These are phyloP conservation scores for Trichosporon sp. DNA, from an alignment of 1,284 basidiomycete genomes.

Conservation along the genomic window DNA sequence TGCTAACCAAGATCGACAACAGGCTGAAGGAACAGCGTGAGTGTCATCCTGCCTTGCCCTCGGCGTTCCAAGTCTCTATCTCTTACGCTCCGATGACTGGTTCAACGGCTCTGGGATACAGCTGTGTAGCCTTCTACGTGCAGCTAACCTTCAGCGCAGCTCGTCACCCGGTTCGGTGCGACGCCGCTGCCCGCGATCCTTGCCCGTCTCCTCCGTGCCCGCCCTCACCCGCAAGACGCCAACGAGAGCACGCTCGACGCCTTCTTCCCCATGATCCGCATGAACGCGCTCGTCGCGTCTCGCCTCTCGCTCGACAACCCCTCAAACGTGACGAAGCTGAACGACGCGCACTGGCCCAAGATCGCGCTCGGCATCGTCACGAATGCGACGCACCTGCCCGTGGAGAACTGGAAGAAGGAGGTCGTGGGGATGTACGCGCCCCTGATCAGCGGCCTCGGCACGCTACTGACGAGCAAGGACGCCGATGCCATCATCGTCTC, in stretches of 20 bases:
- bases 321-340: neutral
- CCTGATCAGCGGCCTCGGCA: neutral
- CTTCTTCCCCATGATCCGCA: conserved; percentile 8
- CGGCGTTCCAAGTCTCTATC: too few species aligned
- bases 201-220: neutral
- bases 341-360: conserved; percentile 8
- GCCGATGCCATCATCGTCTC: neutral
- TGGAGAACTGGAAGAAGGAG: neutral
- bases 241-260: neutral
- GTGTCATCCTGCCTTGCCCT: neutral
- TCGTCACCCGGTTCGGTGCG: neutral
- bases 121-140: neutral
- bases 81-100: too few species aligned
- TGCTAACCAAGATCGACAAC: neutral
- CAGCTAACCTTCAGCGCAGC: neutral
- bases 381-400: neutral
- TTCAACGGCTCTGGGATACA: too few species aligned
- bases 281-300: conserved; percentile 2
- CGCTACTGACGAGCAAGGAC: neutral
- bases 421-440: neutral
- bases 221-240: neutral
- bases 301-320: neutral
- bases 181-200: neutral
- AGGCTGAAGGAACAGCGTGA: conserved; percentile 2
- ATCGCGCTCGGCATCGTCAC: neutral